These are phyloP conservation scores for Nidularia sp. DNA, from an alignment of 768 basidiomycete genomes.

Conservation along the genomic window DNA sequence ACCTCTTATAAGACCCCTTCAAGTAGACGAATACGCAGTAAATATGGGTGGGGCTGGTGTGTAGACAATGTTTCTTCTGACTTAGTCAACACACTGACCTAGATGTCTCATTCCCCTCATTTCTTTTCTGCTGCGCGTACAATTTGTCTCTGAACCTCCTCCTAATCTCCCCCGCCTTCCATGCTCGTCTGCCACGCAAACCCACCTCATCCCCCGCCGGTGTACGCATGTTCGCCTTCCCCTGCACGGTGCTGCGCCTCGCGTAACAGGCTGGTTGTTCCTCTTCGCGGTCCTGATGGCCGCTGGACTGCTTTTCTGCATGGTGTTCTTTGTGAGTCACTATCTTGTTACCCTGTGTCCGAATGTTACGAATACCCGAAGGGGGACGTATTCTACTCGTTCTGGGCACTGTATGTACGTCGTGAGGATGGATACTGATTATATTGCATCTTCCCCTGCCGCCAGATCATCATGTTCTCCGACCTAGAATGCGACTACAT, in stretches of 20 bases:
- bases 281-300: conserved; percentile 94
- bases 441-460: neutral
- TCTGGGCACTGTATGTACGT: no score
- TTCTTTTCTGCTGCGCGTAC: conserved; percentile 9
- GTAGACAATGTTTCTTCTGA: no score
- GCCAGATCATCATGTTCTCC: conserved; percentile 99
- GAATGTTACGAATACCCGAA: neutral
- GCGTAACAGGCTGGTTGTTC: conserved; percentile 83
- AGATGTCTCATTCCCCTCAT: conserved; percentile 1
- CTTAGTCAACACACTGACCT: no score
- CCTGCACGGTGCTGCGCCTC: no score
- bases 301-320: conserved; percentile 92
- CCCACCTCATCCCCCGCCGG: no score
- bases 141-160: conserved; percentile 3
- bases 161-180: conserved; percentile 4
- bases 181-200: neutral
- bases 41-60: conserved; percentile 45
- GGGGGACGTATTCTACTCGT: no score
- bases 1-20: no score
- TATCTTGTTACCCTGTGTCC: neutral
- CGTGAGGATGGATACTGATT: no score
- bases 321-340: conserved; percentile 95
- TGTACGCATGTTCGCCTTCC: no score
- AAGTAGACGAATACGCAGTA: no score
- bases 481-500: conserved; percentile 99